These are phyloP conservation scores for Ceratocystis papillata DNA, from an alignment of 2,329 filamentous ascomycete species.

Conservation along the genomic window DNA sequence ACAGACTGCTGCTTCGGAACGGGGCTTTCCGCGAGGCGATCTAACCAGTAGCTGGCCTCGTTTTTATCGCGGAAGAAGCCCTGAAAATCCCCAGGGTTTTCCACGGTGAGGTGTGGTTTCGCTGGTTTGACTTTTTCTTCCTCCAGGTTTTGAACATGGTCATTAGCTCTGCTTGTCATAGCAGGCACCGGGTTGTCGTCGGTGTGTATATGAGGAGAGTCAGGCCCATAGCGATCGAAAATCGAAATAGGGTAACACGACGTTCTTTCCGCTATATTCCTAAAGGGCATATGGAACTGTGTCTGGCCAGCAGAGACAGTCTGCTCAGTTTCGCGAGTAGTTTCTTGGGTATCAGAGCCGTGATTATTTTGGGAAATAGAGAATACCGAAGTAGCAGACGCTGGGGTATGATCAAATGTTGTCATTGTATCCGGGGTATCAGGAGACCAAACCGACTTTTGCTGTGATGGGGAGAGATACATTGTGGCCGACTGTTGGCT, in stretches of 20 bases:
- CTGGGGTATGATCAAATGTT: slow-evolving; percentile 29
- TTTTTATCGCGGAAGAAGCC: slow-evolving; percentile 12
- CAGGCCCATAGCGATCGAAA: slow-evolving; percentile 18
- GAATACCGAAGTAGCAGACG: slow-evolving; percentile 13
- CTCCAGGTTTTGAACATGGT: background rate
- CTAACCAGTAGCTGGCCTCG: slow-evolving; percentile 19
- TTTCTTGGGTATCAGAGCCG: background rate
- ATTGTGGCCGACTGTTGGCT: slow-evolving; percentile 14
- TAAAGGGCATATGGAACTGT: slow-evolving; percentile 7
- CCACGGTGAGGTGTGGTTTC: background rate
- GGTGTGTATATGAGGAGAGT: slow-evolving; percentile 14
- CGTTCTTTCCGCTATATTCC: slow-evolving; percentile 1
- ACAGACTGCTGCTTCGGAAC: slow-evolving; percentile 19
- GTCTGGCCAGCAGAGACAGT: background rate
- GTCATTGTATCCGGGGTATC: slow-evolving; percentile 45
- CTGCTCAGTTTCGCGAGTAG: background rate
- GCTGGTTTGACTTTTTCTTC: background rate
- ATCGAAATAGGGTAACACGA: slow-evolving; percentile 24
- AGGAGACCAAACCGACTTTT: slow-evolving; percentile 42
- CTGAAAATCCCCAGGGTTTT: background rate
- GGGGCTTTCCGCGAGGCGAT: slow-evolving; percentile 21
- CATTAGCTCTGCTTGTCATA: background rate
- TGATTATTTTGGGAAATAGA: background rate
- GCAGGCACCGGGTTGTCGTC: background rate
- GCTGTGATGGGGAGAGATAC: slow-evolving; percentile 11